Base-by-base conservation (phyloP, 2,329 filamentous ascomycete genomes). In the Periconia macrospinosa region DNA sequence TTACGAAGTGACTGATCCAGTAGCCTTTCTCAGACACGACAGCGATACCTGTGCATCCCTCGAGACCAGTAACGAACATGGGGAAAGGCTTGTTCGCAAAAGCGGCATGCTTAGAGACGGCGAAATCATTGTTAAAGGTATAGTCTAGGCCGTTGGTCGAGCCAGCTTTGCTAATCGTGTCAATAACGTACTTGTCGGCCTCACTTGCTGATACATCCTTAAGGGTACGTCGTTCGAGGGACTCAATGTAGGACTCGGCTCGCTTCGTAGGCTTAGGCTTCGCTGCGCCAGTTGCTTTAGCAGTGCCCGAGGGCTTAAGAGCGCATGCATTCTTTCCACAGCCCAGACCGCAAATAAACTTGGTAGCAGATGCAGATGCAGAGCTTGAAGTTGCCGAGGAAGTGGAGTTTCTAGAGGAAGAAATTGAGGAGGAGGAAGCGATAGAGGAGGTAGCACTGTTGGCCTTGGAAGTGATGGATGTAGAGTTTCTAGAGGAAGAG, bases 21-120 rank as follows among this genome's bases (percentile, higher is more conserved):
- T 41, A 54, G 13, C 52, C 52, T 30, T 54, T 54, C 33, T 54
- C 47, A 23, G 52, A 54, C 14, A 50, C 52, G 30, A 54, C 27
- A 50, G 43, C 47, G 35, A 54, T 46, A 40, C 52, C 52, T n/a
- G 52, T 54, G 42, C 52, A 54, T 15, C 52, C 48, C 48, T 45
- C 41, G 10, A 50, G n/a, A 14, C 41, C 41, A 44, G 41, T 40
- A 33, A 50, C 40, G 3, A 15, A 43, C 10, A 15, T 17, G 11
- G 17, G 11, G 11, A 44, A 20, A 23, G 48, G 41, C 18, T 44
- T 44, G 20, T 30, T 23, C 13, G 18, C 20, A 30, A 41, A 44
- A 23, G 33, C 3, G 14, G 27, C 40, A 30, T 44, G 30, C 18
- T 41, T 48, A 18, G 45, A 49, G 20, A 45, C 41, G n/a, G 37